A percentile compares a stretch with the other conserved stretches of the same genome.
Evolutionary conservation across 768 basidiomycete species (phyloP).

Genomic region (Hygrophoropsis aurantiaca): DNA sequence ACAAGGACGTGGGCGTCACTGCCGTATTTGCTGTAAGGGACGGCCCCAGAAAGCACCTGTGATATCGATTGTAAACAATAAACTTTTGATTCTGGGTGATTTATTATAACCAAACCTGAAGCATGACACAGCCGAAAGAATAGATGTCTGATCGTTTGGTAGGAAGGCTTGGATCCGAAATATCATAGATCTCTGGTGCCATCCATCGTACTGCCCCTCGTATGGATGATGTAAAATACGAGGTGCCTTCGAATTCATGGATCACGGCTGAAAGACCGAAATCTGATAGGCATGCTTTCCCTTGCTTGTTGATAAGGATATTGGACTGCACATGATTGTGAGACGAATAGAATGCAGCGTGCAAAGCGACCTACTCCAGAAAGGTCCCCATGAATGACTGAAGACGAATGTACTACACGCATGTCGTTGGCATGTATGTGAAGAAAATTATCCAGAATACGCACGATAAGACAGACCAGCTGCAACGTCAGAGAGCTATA

Average conservation of each 20-base stretch:
- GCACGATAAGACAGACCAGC: conserved; percentile 6
- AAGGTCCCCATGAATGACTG: conserved; percentile 5
- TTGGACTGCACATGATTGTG: conserved; percentile 45
- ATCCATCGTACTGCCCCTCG: conserved; percentile 50
- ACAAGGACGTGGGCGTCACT: conserved; percentile 1
- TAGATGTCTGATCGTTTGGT: conserved; percentile 39
- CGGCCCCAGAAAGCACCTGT: conserved; percentile 5
- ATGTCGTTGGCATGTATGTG: too few species aligned
- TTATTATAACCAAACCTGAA: conserved; percentile 18
- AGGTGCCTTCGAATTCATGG: conserved; percentile 12
- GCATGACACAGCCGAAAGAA: conserved; percentile 36
- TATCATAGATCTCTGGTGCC: conserved; percentile 39
- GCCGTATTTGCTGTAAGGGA: neutral
- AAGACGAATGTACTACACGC: too few species aligned
- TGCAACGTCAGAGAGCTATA: conserved; percentile 3
- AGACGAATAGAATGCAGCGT: conserved; percentile 1
- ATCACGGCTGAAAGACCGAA: conserved; percentile 39
- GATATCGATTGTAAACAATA: too few species aligned
- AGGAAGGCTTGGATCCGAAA: conserved; percentile 16
- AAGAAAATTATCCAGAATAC: neutral
- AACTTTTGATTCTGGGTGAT: too few species aligned
- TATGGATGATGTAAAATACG: conserved; percentile 30
- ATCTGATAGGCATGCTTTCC: conserved; percentile 41
- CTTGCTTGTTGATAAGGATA: conserved; percentile 40
- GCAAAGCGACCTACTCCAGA: conserved; percentile 3